Evolutionary conservation across 169 alveolate species (phyloP), one percentile per base, ranked within the genome.

Genomic region (Plasmodium fragile): DNA sequence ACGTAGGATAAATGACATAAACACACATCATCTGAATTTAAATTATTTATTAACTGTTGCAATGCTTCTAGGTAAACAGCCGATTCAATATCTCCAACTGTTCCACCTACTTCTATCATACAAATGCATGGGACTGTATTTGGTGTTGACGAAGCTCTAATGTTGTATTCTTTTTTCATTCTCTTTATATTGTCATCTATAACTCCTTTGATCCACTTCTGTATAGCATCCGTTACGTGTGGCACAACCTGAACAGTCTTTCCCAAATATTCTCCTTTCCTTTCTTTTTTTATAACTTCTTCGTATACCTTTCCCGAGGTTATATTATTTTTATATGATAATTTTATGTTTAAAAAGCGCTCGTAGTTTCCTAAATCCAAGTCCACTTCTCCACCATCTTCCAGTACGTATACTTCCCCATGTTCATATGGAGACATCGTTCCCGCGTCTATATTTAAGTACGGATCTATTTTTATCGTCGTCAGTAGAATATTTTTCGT

Each of bases 301-400:
- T 97, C 95, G 93, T 97, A 99, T 13, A 98, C 94, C 92, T 99
- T 99, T n/a, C 99, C 99, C 25, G 99, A 97, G 18, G 99, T 98
- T 52, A 98, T 95, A 81, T 97, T 98, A 95, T 99, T 99, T 70
- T 96, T 97, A 25, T 95, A 81, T 3, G 98, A 92, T 32, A 99
- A 95, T 28, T 96, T 93, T 25, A 98, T 93, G 82, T 97, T 98
- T 55, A 99, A 93, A 93, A 98, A 98, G 72, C 99, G 95, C 96
- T 99, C 99, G 93, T 99, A 99, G 96, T 99, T 99, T n/a, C 99
- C 99, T 92, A 99, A 94, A 95, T 99, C 99, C 82, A 99, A 93
- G 96, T 99, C 99, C 8, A 97, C 99, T 92, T 99, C 99, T 16
- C 99, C 99, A 1, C 99, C 99, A 82, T 98, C 99, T 49, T 98